Evolutionary conservation across 2,329 filamentous ascomycete species (phyloP).

Genomic region (Trichoderma atrobrunneum): DNA sequence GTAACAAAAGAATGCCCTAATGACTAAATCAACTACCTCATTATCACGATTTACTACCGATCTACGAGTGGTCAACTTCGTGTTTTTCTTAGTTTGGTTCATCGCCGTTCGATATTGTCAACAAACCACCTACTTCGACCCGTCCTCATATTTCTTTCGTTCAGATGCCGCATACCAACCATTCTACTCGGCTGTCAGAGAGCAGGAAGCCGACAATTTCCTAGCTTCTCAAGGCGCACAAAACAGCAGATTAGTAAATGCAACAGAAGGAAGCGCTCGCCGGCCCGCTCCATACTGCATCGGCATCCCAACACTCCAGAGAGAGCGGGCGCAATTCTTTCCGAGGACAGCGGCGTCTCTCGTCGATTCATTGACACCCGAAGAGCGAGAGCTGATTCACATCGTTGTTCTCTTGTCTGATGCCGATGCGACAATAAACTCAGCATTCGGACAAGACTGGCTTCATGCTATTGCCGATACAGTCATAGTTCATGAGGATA

Average conservation of each 20-base stretch:
- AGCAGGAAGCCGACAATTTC: conserved; percentile 26
- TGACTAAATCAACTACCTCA: conserved; percentile 1
- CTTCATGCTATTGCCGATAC: conserved; percentile 30
- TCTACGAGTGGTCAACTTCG: conserved; percentile 5
- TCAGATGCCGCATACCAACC: conserved; percentile 25
- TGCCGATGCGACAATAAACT: conserved; percentile 26
- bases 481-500: conserved; percentile 29
- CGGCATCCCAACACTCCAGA: conserved; percentile 30
- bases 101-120: conserved; percentile 26
- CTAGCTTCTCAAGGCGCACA: conserved; percentile 13
- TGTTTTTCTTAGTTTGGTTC: conserved; percentile 22
- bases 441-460: conserved; percentile 31
- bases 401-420: conserved; percentile 33
- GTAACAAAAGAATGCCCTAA: conserved; percentile 3
- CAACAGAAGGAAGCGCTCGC: neutral
- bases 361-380: conserved; percentile 27
- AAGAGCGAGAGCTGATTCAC: conserved; percentile 29
- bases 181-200: conserved; percentile 26
- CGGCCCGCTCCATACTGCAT: conserved; percentile 24
- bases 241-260: neutral
- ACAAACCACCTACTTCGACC: conserved; percentile 25
- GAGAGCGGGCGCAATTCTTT: conserved; percentile 29
- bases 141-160: conserved; percentile 30
- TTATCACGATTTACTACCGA: neutral
- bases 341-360: conserved; percentile 30